Base-by-base conservation (phyloP, 1,139 yeast species). In the Suhomyces bribrorum region DNA sequence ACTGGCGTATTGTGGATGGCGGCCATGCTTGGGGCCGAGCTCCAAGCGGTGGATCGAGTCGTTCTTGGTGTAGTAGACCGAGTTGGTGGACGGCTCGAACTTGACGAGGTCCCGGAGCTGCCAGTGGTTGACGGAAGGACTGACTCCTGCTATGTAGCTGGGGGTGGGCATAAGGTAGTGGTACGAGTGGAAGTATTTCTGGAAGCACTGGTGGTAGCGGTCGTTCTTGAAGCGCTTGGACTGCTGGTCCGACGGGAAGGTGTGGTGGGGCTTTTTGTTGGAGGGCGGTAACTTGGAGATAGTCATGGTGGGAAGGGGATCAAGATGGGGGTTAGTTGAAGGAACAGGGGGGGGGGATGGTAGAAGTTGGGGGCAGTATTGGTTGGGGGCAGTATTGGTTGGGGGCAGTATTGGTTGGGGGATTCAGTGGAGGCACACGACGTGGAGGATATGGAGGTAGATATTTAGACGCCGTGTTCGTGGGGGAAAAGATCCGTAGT, bases 41-140 rank as follows among this genome's bases (percentile, higher is more conserved):
- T 40, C 36, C 36, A 51, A 49, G 31, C 42, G 49, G 50, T 66
- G 54, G 14, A 71, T 56, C 11, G 59, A 47, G 34, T 68, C 69
- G 33, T 59, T 60, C 37, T 53, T 53, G 13, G 73, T 66, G 44
- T 60, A 70, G 46, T 56, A 69, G 7, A 69, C 50, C 12, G 52
- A 49, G 23, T 70, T 66, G 7, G 52, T 46, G 3, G 44, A 29
- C 24, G 53, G 49, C 41, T 69, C 69, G 26, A 60, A 62, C 49
- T 83, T 79, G 16, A 88, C 66, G 52, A 89, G 71, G 54, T 89
- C 95, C 34, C 95, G 71, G 29, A 89, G 67, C 58, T 89, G 97
- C 96, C 96, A 89, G 65, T 89, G 97, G 46, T 82, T 80, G 30
- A 62, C 68, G 14, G 58, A 56, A 8, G 49, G 40, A 15, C 56